These are phyloP conservation scores for Zasmidium cellare DNA, from an alignment of 2,329 filamentous ascomycete genomes.

Conservation along the genomic window DNA sequence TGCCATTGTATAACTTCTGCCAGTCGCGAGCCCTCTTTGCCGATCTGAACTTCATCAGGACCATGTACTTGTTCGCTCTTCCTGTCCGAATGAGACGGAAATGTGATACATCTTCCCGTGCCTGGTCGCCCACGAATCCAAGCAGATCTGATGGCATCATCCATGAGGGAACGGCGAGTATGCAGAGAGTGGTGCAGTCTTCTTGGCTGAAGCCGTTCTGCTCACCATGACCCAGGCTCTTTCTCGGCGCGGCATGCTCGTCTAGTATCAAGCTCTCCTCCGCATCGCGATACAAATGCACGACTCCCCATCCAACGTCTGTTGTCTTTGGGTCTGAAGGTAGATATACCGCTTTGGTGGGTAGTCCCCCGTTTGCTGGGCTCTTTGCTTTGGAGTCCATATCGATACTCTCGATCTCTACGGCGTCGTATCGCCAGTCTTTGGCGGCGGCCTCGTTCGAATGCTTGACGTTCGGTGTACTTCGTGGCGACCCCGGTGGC, in stretches of 20 bases:
- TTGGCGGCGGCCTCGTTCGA: constrained; percentile 51
- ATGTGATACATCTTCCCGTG: constrained; percentile 83
- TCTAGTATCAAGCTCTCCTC: constrained; percentile 68
- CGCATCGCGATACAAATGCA: constrained; percentile 87
- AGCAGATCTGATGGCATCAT: constrained; percentile 88
- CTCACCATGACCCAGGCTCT: constrained; percentile 26
- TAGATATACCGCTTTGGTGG: constrained; percentile 79
- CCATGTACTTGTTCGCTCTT: constrained; percentile 87
- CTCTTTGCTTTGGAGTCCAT: constrained; percentile 52
- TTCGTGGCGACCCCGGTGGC: constrained; percentile 34
- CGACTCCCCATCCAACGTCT: constrained; percentile 85
- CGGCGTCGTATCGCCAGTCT: constrained; percentile 81
- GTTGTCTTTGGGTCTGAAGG: constrained; percentile 70
- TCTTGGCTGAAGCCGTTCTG: constrained; percentile 47
- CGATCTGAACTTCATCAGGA: constrained; percentile 88
- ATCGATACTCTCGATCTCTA: constrained; percentile 80
- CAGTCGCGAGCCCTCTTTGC: constrained; percentile 73
- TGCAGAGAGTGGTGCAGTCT: constrained; percentile 84
- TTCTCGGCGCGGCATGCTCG: constrained; percentile 42
- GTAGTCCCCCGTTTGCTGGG: constrained; percentile 54
- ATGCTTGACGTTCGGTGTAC: constrained; percentile 36
- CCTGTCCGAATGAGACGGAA: constrained; percentile 92
- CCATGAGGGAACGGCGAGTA: constrained; percentile 91
- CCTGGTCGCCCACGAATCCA: constrained; percentile 86
- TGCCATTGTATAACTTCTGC: constrained; percentile 87